These are phyloP conservation scores for Hordeum pubiflorum DNA, from an alignment of 202 grass and related monocot genomes.

Conservation along the genomic window DNA sequence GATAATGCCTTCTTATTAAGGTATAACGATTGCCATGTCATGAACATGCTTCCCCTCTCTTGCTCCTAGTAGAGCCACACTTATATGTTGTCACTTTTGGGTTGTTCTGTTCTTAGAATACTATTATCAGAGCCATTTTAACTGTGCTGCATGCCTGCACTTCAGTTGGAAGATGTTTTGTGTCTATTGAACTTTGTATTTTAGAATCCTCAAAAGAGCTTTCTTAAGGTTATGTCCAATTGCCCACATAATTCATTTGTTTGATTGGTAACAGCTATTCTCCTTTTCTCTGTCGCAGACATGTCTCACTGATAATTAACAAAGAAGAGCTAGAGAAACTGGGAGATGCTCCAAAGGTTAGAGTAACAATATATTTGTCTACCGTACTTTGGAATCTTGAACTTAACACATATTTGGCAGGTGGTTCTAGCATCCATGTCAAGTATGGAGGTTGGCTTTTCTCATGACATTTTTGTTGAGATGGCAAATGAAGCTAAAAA, in stretches of 20 bases:
- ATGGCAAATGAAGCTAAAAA: conserved; percentile 85
- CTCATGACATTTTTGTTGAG: conserved; percentile 99
- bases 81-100: neutral
- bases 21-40: conserved; percentile 29
- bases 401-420: conserved; percentile 49
- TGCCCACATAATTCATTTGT: conserved; percentile 13
- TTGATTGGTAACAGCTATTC: neutral
- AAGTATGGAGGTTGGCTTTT: conserved; percentile 92
- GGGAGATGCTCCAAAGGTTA: conserved; percentile 82
- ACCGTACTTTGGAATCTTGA: conserved; percentile 22
- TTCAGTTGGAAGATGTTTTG: neutral
- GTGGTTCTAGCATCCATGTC: conserved; percentile 95
- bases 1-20: conserved; percentile 82
- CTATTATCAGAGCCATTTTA: neutral
- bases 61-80: neutral
- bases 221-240: neutral
- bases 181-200: neutral
- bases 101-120: neutral
- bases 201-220: neutral
- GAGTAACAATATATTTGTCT: conserved; percentile 30
- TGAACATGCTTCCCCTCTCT: neutral
- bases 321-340: conserved; percentile 81
- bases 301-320: conserved; percentile 80
- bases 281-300: conserved; percentile 36
- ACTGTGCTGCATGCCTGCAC: neutral